Conservation (phyloP, 106 monocot species). For the Alisma plantagoaquatica region DNA sequence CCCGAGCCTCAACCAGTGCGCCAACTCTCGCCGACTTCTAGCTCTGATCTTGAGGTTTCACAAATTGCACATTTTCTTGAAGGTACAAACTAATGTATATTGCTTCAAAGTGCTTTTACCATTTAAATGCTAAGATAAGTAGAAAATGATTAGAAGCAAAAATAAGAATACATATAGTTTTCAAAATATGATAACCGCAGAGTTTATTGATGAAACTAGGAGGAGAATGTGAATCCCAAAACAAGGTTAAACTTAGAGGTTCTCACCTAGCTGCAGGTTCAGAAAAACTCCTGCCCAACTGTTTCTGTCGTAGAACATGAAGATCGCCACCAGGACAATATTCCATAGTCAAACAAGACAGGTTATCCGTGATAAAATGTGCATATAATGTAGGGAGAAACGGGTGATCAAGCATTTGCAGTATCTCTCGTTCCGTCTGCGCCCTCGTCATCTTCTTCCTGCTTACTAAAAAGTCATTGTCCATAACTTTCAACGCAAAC, state of each 20-base stretch:
- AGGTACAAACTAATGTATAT: too few relatives aligned
- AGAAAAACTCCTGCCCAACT: constrained; percentile 53
- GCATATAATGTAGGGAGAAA: constrained; percentile 75
- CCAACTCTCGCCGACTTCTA: too few relatives aligned
- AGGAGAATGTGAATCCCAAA: not conserved
- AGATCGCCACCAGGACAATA: constrained; percentile 93
- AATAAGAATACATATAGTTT: not conserved
- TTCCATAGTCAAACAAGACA: constrained; percentile 92
- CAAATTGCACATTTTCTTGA: too few relatives aligned
- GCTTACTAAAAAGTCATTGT: constrained; percentile 64
- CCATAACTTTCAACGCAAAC: constrained; percentile 92
- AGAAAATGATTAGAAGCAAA: not conserved
- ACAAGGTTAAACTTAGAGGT: not conserved
- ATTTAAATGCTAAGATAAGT: not conserved
- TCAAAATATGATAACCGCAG: too few relatives aligned
- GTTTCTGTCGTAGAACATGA: constrained; percentile 84
- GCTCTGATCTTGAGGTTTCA: too few relatives aligned
- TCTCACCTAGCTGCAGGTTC: constrained; percentile 81
- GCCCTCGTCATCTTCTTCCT: constrained; percentile 78
- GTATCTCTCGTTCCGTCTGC: constrained; percentile 82
- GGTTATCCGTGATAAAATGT: constrained; percentile 79
- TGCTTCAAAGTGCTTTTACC: too few relatives aligned
- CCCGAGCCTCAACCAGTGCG: too few relatives aligned
- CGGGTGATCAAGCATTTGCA: constrained; percentile 88
- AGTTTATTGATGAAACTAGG: not conserved